These are phyloP conservation scores for Alternaria infectoria DNA, from an alignment of 2,329 filamentous ascomycete genomes.

Conservation along the genomic window DNA sequence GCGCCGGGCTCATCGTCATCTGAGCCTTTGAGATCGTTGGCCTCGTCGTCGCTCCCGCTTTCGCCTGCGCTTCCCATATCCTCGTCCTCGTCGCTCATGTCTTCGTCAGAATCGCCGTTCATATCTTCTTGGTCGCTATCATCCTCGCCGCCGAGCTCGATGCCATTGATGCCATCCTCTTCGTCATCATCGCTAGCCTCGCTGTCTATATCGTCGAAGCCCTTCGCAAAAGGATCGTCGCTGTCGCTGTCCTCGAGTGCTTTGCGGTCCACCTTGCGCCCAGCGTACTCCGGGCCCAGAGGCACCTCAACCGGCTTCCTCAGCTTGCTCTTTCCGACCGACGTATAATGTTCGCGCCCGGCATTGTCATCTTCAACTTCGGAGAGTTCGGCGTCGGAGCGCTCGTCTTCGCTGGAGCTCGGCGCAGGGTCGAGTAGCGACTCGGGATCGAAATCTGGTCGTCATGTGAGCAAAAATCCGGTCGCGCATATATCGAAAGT, in stretches of 20 bases:
- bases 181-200: slow-evolving; percentile 49
- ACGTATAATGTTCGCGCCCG: slow-evolving; percentile 85
- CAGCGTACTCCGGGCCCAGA: slow-evolving; percentile 81
- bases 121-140: slow-evolving; percentile 44
- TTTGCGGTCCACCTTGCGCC: slow-evolving; percentile 74
- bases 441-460: slow-evolving; percentile 80
- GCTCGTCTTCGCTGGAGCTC: slow-evolving; percentile 63
- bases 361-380: slow-evolving; percentile 55
- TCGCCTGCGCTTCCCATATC: slow-evolving; percentile 56
- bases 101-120: slow-evolving; percentile 52
- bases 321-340: slow-evolving; percentile 84
- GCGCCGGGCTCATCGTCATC: slow-evolving; percentile 52
- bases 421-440: slow-evolving; percentile 64
- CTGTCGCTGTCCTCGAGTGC: slow-evolving; percentile 63
- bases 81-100: slow-evolving; percentile 28
- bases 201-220: slow-evolving; percentile 51
- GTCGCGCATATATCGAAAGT: fast-evolving
- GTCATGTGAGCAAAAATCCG: background rate
- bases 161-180: slow-evolving; percentile 23
- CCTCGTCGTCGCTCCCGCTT: slow-evolving; percentile 58
- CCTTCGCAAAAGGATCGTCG: slow-evolving; percentile 57
- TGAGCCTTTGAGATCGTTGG: slow-evolving; percentile 32
- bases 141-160: slow-evolving; percentile 7
- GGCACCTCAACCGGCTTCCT: slow-evolving; percentile 72
- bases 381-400: slow-evolving; percentile 55